These are phyloP conservation scores for Aspergillus pseudoterreus DNA, from an alignment of 2,329 filamentous ascomycete species.

Conservation along the genomic window DNA sequence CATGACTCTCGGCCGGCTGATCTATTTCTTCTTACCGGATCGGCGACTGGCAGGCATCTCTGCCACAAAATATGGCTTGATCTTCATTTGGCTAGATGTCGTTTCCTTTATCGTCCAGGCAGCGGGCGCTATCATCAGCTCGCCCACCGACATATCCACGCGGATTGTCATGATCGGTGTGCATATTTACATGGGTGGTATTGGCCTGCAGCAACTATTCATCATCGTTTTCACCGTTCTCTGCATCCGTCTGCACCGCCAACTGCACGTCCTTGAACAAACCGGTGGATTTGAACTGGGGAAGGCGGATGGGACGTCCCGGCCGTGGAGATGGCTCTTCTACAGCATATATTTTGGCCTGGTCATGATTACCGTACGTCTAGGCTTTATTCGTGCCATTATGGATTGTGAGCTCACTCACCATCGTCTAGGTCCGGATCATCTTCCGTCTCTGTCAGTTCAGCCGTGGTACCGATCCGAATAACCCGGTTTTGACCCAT, in stretches of 20 bases:
- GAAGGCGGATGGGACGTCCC: constrained; percentile 7
- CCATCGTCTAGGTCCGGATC: constrained; percentile 47
- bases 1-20: constrained; percentile 39
- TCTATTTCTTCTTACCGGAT: constrained; percentile 36
- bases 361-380: constrained; percentile 39
- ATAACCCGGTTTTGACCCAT: constrained; percentile 63
- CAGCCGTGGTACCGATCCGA: constrained; percentile 46
- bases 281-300: constrained; percentile 23
- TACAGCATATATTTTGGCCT: constrained; percentile 42
- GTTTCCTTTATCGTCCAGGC: constrained; percentile 45
- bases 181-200: constrained; percentile 54
- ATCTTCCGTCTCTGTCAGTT: constrained; percentile 61
- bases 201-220: constrained; percentile 50
- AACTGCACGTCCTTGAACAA: constrained; percentile 23
- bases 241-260: constrained; percentile 36
- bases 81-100: constrained; percentile 46
- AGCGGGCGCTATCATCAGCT: constrained; percentile 25
- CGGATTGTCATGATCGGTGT: constrained; percentile 35
- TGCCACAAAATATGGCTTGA: constrained; percentile 34
- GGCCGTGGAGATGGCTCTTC: constrained; percentile 25
- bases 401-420: background rate
- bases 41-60: constrained; percentile 34
- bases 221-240: constrained; percentile 47
- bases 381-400: background rate
- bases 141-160: constrained; percentile 17